Evolutionary conservation across 2,329 filamentous ascomycete species (phyloP), one percentile per base, ranked within the genome.

Genomic region (Clonostachys solani): DNA sequence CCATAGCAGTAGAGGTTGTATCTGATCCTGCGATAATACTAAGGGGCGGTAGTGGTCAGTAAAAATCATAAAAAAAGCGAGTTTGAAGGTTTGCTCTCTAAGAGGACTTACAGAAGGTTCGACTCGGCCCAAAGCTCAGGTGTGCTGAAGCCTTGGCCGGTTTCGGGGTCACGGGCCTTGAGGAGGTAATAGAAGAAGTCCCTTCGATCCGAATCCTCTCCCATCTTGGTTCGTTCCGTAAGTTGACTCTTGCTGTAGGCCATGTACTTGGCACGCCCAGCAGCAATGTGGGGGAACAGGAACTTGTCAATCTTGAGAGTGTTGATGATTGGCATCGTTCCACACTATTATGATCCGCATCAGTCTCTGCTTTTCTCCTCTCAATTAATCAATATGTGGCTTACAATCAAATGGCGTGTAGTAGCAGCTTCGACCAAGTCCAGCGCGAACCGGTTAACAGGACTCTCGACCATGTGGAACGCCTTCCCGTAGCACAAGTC

Each of bases 171-270:
- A 37, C 79, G 78, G 8, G 86, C 85, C 58, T 83, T 84, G 50
- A 89, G 76, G 12, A 90, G 75, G 62, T 89, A 83, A 65, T 87
- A 84, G 68, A 89, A 89, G 69, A 89, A 89, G 60, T 89, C 86
- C 48, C 84, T 81, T 34, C 85, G 83, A 56, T 81, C 83, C 43
- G 77, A 83, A 53, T 79, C 81, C 53, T 82, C 81, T 29, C 83
- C 83, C 23, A 85, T 68, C 50, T 82, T 80, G 43, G 83, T 86
- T 19, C 85, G 77, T 57, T 87, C 80, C 13, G 76, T 76, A 38
- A 87, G 75, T 64, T 88, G 85, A 3, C 73, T 70, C 44, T 84
- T 82, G 63, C 82, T 86, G 66, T 88, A 88, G 45, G 77, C 75
- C 77, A 89, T 86, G 60, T 89, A 89, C 50, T 79, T 75, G 60